phyloP scores from a whole-genome alignment of 208 protist genomes.

The Leishmania amazonensis region DNA sequence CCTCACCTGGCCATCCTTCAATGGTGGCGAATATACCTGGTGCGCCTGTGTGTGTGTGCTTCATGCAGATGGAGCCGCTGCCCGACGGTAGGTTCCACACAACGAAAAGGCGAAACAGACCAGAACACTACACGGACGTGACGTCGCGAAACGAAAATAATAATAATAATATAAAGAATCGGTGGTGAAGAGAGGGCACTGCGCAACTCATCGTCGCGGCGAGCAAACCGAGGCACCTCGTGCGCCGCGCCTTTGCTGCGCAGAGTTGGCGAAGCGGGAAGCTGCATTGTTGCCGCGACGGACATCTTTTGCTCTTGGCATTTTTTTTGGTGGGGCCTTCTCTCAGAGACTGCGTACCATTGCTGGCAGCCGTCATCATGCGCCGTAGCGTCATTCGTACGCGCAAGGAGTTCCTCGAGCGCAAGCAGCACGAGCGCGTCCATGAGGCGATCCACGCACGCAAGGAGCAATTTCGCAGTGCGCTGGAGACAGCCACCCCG shows the following conservation, averaged over 20 bases:
- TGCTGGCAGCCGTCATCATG: constrained; percentile 35
- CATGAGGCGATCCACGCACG: constrained; percentile 72
- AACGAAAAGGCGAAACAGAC: no score
- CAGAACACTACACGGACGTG: background rate
- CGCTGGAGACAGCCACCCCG: constrained; percentile 73
- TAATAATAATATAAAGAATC: background rate
- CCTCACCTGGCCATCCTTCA: background rate
- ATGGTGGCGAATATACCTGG: background rate
- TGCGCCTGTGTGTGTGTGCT: background rate
- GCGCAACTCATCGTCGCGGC: background rate
- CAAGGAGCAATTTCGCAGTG: constrained; percentile 87
- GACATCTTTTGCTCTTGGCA: background rate
- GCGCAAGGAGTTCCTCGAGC: constrained; percentile 89
- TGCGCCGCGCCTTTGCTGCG: background rate
- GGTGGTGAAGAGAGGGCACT: background rate
- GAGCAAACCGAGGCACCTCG: background rate
- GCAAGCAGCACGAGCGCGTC: constrained; percentile 80
- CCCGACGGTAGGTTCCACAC: background rate
- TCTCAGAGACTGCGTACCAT: background rate
- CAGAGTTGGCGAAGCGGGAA: background rate
- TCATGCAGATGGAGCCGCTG: background rate
- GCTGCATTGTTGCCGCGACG: background rate
- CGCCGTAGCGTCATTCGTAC: constrained; percentile 80
- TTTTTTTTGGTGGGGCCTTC: constrained; percentile 4
- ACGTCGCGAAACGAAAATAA: background rate